Evolutionary conservation across 257 asterid genomes (phyloP), one percentile per base, ranked within the genome.

Genomic region (Buddleja alternifolia): DNA sequence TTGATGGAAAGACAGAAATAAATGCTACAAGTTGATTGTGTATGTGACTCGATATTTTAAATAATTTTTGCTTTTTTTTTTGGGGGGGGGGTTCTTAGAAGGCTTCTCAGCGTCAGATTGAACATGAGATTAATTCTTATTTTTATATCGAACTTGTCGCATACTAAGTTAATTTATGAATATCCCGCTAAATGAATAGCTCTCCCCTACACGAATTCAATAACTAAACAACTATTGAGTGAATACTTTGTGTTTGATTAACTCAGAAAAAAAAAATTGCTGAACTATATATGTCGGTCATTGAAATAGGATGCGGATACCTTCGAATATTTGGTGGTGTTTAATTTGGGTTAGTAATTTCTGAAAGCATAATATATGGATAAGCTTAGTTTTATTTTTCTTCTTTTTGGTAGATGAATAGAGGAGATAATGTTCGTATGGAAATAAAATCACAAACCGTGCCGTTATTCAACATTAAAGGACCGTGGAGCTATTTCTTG

Each of bases 401-500:
- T 0, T 53, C 4, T 60, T 59, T 17, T 17, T 34, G 6, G 1
- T 1, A 47, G 65, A 10, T 10, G 10, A 8, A 9, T 19, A 8
- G 50, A 61, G 65, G 68, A 71, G 83, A 81, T 85, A 72, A 72
- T 70, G 71, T 69, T 59, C 39, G 60, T 60, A 60, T 75, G 80
- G 77, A 70, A 68, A 68, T 81, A 75, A 76, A 73, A 69, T 72
- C 15, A 73, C 23, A 66, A 76, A 65, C 75, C 52, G 58, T 72
- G 79, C 66, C 52, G 48, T 24, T 44, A 74, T 75, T 77, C 74
- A 71, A 79, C 79, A 67, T 83, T 76, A 75, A 73, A 56, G 75
- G 88, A 29, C 34, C 34, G 5, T 79, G 86, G 87, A 78, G 79
- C 85, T 81, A 32, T 50, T 58, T 52, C 47, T 45, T 44, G 77